These are phyloP conservation scores for Colletotrichum sidae DNA, from an alignment of 2,329 filamentous ascomycete genomes.

Conservation along the genomic window DNA sequence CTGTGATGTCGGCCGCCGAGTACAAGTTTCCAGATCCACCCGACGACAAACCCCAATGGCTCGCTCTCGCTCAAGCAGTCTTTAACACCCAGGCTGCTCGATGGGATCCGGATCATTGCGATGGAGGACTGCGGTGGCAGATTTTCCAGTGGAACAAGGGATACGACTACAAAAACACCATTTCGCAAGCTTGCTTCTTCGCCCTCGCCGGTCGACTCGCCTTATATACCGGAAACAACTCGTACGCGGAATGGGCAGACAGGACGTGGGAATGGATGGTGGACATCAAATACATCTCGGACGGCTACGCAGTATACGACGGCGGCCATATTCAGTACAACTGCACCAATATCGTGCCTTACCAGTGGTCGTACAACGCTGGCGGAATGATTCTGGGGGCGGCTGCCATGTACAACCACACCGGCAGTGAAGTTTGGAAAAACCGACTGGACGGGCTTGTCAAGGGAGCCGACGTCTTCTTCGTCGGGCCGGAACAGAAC, in stretches of 20 bases:
- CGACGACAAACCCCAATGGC: conserved; percentile 70
- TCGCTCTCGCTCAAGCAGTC: conserved; percentile 80
- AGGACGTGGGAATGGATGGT: conserved; percentile 78
- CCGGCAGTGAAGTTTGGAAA: conserved; percentile 64
- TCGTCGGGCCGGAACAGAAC: conserved; percentile 60
- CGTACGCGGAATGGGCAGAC: conserved; percentile 83
- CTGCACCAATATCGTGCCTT: conserved; percentile 68
- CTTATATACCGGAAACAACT: conserved; percentile 80
- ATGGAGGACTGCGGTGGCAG: conserved; percentile 86
- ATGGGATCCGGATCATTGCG: conserved; percentile 77
- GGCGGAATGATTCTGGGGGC: conserved; percentile 74
- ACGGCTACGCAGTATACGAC: conserved; percentile 71
- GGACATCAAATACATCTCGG: conserved; percentile 67
- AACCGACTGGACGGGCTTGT: conserved; percentile 68
- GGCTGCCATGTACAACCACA: conserved; percentile 77
- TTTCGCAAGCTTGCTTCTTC: conserved; percentile 73
- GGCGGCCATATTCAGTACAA: conserved; percentile 68
- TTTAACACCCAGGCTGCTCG: conserved; percentile 83
- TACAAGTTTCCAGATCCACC: conserved; percentile 73
- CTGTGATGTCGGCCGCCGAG: conserved; percentile 78
- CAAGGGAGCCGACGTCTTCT: conserved; percentile 65
- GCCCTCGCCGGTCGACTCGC: conserved; percentile 75
- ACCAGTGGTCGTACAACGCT: conserved; percentile 78
- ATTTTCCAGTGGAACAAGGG: conserved; percentile 86
- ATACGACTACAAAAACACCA: conserved; percentile 80